Conservation (phyloP, 2,329 filamentous ascomycete genomes). For the Remersonia thermophila region DNA sequence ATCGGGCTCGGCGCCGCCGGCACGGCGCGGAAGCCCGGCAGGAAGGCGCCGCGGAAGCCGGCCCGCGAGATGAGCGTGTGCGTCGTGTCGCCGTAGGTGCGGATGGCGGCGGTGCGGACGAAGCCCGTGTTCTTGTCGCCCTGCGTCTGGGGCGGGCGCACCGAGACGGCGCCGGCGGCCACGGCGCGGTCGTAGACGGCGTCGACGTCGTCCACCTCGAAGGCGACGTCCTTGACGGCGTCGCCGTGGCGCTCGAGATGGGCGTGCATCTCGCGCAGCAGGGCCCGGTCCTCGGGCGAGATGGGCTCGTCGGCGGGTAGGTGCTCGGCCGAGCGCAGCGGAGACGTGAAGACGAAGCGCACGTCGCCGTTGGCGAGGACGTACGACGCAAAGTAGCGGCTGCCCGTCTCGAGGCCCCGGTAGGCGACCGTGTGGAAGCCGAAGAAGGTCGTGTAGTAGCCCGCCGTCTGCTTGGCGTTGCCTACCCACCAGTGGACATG, state of each 20-base stretch:
- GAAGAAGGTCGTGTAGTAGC: conserved; percentile 79
- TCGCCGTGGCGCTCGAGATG: conserved; percentile 85
- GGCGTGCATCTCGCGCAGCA: conserved; percentile 63
- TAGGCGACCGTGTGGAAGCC: conserved; percentile 78
- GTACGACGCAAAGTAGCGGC: conserved; percentile 67
- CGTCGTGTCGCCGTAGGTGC: conserved; percentile 89
- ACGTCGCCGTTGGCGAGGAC: conserved; percentile 67
- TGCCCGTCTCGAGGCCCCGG: conserved; percentile 77
- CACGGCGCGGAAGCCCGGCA: conserved; percentile 65
- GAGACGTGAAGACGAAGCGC: conserved; percentile 74
- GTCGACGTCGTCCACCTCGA: conserved; percentile 82
- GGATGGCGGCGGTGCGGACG: conserved; percentile 66
- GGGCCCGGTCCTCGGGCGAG: conserved; percentile 46
- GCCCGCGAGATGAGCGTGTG: conserved; percentile 74
- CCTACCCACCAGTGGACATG: conserved; percentile 94
- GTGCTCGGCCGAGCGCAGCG: conserved; percentile 50
- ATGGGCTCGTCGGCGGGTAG: conserved; percentile 49
- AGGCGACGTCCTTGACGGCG: conserved; percentile 88
- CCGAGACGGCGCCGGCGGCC: conserved; percentile 45
- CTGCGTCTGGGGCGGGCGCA: conserved; percentile 45
- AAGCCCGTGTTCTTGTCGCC: conserved; percentile 50
- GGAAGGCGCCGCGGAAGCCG: conserved; percentile 61
- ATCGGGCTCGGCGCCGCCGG: conserved; percentile 24
- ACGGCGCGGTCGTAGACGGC: conserved; percentile 68
- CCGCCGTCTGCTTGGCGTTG: conserved; percentile 89